These are phyloP conservation scores for Suillus clintonianus DNA, from an alignment of 768 basidiomycete genomes.

Conservation along the genomic window DNA sequence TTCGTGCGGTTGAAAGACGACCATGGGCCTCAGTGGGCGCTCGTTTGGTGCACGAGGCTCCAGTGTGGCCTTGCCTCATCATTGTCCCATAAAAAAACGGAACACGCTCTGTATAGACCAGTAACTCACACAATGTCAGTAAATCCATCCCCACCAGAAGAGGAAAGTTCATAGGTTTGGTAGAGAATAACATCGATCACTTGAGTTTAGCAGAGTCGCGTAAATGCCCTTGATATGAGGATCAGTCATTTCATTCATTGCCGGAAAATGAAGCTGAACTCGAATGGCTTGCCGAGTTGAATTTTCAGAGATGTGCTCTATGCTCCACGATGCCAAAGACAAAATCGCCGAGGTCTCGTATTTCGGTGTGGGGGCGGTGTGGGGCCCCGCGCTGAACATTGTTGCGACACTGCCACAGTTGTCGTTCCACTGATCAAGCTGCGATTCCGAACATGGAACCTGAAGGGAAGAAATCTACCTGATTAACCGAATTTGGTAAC, in stretches of 20 bases:
- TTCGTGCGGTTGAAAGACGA: too few relatives aligned
- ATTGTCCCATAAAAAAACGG: too few relatives aligned
- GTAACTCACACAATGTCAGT: too few relatives aligned
- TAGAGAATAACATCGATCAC: background rate
- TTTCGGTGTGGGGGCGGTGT: too few relatives aligned
- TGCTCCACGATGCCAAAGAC: background rate
- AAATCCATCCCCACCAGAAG: background rate
- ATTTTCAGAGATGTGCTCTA: background rate
- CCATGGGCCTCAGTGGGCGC: too few relatives aligned
- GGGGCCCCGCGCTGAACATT: background rate
- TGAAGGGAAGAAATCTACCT: background rate
- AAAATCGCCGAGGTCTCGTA: background rate
- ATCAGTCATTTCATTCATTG: too few relatives aligned
- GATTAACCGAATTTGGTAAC: background rate
- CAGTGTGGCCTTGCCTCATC: too few relatives aligned
- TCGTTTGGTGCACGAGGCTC: too few relatives aligned
- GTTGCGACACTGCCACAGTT: too few relatives aligned
- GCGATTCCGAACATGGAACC: background rate
- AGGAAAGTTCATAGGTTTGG: background rate
- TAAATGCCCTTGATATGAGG: too few relatives aligned
- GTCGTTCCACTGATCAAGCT: too few relatives aligned
- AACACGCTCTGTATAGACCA: too few relatives aligned
- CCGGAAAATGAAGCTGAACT: background rate
- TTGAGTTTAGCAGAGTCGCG: background rate
- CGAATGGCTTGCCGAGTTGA: background rate